phyloP scores from a whole-genome alignment of 768 basidiomycete genomes.

The Termitomyces sp. region DNA sequence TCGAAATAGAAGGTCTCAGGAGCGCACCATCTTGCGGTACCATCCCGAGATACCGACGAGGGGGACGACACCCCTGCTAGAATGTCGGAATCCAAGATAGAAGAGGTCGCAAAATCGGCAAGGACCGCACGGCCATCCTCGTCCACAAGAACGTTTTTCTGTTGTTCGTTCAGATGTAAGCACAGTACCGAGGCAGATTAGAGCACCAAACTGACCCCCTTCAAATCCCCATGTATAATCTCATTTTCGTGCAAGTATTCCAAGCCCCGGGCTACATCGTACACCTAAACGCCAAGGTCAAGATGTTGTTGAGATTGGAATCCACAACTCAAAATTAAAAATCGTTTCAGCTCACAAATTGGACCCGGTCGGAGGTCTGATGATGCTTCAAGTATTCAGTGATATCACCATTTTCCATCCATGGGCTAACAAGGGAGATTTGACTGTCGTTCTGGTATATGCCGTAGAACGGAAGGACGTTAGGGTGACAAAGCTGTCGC shows the following conservation, averaged over 20 bases:
- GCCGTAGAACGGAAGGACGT: slow-evolving; percentile 4
- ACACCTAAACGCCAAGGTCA: background rate
- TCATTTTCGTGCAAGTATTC: background rate
- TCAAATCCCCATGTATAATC: background rate
- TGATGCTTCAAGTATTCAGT: background rate
- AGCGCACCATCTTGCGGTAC: background rate
- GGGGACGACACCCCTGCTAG: background rate
- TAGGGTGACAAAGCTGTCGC: background rate
- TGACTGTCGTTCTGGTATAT: background rate
- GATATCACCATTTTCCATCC: background rate
- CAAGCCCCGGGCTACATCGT: background rate
- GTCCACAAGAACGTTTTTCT: background rate
- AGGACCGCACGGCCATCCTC: background rate
- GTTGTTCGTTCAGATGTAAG: background rate
- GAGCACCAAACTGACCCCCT: background rate
- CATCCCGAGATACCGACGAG: background rate
- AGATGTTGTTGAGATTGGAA: background rate
- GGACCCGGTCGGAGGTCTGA: background rate
- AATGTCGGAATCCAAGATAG: background rate
- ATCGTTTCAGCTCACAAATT: background rate
- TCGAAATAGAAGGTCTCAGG: background rate
- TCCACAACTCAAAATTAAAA: too few species aligned
- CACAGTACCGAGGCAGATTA: background rate
- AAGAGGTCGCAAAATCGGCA: background rate
- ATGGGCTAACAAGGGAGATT: background rate